These are phyloP conservation scores for Calonectria pauciramosa DNA, from an alignment of 2,329 filamentous ascomycete species.

Conservation along the genomic window DNA sequence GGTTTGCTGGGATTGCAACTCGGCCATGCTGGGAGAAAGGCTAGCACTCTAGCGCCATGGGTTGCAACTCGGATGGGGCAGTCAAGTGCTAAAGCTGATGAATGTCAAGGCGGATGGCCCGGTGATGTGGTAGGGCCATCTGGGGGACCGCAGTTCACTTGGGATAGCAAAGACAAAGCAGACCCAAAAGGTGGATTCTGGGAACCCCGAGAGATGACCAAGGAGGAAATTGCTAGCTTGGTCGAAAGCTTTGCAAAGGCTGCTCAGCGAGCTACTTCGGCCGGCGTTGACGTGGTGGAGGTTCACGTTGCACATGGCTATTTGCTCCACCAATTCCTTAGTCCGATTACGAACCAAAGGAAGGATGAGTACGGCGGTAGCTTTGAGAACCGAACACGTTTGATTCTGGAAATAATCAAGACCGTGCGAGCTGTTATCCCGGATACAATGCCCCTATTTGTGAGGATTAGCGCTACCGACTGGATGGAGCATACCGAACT, in stretches of 20 bases:
- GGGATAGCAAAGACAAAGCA: not conserved
- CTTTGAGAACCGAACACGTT: constrained; percentile 78
- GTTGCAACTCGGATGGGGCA: not conserved
- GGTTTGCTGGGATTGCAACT: constrained; percentile 14
- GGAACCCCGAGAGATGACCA: not conserved
- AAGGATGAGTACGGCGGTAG: constrained; percentile 76
- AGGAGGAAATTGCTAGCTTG: not conserved
- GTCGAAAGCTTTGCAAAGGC: constrained; percentile 62
- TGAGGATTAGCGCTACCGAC: constrained; percentile 80
- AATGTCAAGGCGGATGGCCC: constrained; percentile 15
- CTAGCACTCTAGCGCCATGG: constrained; percentile 12
- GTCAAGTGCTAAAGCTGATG: not conserved
- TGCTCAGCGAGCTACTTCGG: constrained; percentile 69
- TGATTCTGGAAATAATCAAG: constrained; percentile 77
- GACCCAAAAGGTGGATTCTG: not conserved
- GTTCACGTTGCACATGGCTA: constrained; percentile 89
- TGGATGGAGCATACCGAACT: constrained; percentile 57
- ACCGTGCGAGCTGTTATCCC: constrained; percentile 73
- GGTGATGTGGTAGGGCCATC: constrained; percentile 45
- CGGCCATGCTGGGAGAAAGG: constrained; percentile 14
- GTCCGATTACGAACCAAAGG: constrained; percentile 76
- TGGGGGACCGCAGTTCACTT: not conserved
- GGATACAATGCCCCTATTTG: constrained; percentile 76
- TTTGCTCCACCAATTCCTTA: constrained; percentile 78
- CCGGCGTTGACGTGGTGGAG: constrained; percentile 77